phyloP scores from a whole-genome alignment of 2,329 filamentous ascomycete genomes.

The Thielaviopsis euricoi region DNA sequence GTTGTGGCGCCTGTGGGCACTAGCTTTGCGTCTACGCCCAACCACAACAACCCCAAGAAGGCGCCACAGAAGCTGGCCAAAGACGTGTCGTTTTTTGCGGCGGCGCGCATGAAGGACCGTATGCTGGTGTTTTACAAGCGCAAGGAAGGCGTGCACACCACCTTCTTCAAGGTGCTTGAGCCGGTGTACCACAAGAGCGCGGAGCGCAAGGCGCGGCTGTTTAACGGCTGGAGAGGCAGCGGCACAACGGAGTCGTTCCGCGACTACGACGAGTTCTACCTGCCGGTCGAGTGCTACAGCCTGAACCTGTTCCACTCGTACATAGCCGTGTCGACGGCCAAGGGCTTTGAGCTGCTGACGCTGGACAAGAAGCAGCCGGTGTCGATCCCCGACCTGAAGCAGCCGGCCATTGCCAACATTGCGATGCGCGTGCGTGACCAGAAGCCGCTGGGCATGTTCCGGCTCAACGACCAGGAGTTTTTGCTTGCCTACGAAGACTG shows the following conservation, averaged over 20 bases:
- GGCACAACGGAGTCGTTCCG: constrained; percentile 80
- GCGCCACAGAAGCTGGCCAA: constrained; percentile 87
- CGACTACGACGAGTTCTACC: constrained; percentile 97
- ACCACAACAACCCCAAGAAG: constrained; percentile 56
- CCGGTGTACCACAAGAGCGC: constrained; percentile 87
- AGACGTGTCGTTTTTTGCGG: constrained; percentile 93
- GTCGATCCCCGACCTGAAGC: constrained; percentile 76
- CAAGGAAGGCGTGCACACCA: constrained; percentile 78
- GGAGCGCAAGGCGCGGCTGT: constrained; percentile 60
- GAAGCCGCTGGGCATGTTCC: constrained; percentile 87
- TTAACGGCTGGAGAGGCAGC: constrained; percentile 27
- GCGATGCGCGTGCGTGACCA: constrained; percentile 69
- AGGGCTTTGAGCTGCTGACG: constrained; percentile 89
- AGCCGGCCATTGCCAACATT: constrained; percentile 67
- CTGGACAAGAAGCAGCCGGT: constrained; percentile 94
- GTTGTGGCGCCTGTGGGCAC: constrained; percentile 48
- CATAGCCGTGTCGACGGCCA: constrained; percentile 76
- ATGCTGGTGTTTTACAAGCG: constrained; percentile 95
- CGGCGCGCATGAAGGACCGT: constrained; percentile 91
- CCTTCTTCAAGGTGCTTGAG: constrained; percentile 94
- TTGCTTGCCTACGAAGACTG: constrained; percentile 89
- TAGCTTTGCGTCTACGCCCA: constrained; percentile 38
- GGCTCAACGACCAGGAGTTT: constrained; percentile 82
- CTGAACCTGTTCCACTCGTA: constrained; percentile 94
- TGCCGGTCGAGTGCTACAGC: constrained; percentile 84